Evolutionary conservation across 23 red algal genomes (phyloP).

Genomic region (Gracilaria domingensis): DNA sequence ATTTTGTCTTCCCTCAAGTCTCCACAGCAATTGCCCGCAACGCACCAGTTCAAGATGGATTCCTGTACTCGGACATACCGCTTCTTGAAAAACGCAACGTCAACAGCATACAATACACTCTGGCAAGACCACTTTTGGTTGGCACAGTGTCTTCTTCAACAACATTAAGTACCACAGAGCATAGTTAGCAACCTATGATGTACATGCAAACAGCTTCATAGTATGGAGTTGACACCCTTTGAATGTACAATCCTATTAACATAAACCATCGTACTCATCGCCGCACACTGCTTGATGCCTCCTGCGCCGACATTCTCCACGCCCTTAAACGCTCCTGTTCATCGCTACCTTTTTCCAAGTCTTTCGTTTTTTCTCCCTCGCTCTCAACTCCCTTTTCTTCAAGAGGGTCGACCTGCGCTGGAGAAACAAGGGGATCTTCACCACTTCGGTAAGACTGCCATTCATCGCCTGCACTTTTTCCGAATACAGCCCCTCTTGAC

Average conservation of each 20-base stretch:
- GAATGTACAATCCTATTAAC: constrained; percentile 27
- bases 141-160: neutral
- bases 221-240: neutral
- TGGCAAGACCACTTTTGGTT: constrained; percentile 18
- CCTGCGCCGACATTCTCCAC: constrained; percentile 71
- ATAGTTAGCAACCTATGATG: neutral
- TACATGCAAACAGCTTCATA: neutral
- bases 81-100: neutral
- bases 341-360: constrained; percentile 12
- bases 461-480: neutral
- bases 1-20: constrained; percentile 32
- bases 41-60: constrained; percentile 1
- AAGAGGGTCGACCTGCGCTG: neutral
- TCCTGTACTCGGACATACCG: constrained; percentile 59
- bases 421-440: neutral
- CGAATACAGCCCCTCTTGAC: constrained; percentile 28
- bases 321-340: constrained; percentile 50
- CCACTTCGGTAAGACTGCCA: constrained; percentile 28
- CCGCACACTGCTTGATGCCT: constrained; percentile 56
- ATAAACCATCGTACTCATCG: constrained; percentile 37
- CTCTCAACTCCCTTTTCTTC: neutral
- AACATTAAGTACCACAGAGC: neutral
- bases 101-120: constrained; percentile 30
- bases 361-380: neutral
- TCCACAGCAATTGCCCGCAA: neutral